phyloP scores from a whole-genome alignment of 2,329 filamentous ascomycete species.

The Fusarium sulawesiense region DNA sequence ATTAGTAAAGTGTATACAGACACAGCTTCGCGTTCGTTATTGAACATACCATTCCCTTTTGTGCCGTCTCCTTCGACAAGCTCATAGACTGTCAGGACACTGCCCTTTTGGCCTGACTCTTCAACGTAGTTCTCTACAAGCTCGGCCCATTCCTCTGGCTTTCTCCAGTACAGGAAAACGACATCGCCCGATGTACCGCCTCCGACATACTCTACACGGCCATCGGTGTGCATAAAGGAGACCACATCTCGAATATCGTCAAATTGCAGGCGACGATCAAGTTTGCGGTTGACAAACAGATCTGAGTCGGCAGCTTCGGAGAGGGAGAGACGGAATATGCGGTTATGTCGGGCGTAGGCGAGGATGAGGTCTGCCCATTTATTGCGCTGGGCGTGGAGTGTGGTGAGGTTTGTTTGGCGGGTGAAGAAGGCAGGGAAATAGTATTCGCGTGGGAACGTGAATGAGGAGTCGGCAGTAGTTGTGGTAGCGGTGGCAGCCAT shows the following conservation, averaged over 20 bases:
- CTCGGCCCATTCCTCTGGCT: slow-evolving; percentile 89
- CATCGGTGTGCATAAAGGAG: slow-evolving; percentile 68
- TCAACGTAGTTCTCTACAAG: slow-evolving; percentile 85
- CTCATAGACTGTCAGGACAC: slow-evolving; percentile 93
- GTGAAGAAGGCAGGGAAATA: slow-evolving; percentile 89
- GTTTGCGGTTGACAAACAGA: slow-evolving; percentile 68
- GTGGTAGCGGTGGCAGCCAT: slow-evolving; percentile 24
- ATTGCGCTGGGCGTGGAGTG: slow-evolving; percentile 78
- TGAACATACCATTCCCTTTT: slow-evolving; percentile 68
- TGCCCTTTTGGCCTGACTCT: slow-evolving; percentile 86
- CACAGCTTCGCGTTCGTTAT: background rate
- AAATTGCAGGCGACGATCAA: slow-evolving; percentile 63
- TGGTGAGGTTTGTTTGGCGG: slow-evolving; percentile 78
- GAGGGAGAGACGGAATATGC: slow-evolving; percentile 79
- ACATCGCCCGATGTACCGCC: slow-evolving; percentile 55
- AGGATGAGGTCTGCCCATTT: slow-evolving; percentile 92
- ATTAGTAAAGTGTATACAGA: slow-evolving; percentile 14
- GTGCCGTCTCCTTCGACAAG: slow-evolving; percentile 88
- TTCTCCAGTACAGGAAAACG: slow-evolving; percentile 85
- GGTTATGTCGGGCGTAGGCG: slow-evolving; percentile 82
- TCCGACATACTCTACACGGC: slow-evolving; percentile 73
- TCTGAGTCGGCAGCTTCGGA: slow-evolving; percentile 63
- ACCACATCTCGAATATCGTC: slow-evolving; percentile 69
- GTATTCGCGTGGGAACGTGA: slow-evolving; percentile 73
- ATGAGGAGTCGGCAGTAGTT: slow-evolving; percentile 48